These are phyloP conservation scores for Teratosphaeria pseudoeucalypti DNA, from an alignment of 2,329 filamentous ascomycete species.

Conservation along the genomic window DNA sequence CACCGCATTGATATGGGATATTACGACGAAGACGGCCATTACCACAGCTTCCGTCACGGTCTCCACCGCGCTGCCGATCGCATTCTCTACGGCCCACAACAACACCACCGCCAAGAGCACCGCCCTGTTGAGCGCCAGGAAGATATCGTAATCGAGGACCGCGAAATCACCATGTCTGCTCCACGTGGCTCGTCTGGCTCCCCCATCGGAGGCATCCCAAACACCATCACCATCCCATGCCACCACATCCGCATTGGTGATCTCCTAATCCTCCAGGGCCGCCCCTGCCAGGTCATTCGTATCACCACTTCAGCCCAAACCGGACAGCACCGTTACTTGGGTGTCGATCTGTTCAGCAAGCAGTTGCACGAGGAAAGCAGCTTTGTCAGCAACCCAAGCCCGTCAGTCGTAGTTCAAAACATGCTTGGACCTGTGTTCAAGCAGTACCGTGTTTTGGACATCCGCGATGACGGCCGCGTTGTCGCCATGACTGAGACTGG, in stretches of 20 bases:
- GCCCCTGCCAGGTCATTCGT: conserved; percentile 98
- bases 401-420: conserved; percentile 96
- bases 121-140: conserved; percentile 26
- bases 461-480: conserved; percentile 70
- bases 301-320: conserved; percentile 97
- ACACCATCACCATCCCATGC: conserved; percentile 96
- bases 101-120: conserved; percentile 23
- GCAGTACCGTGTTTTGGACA: conserved; percentile 99
- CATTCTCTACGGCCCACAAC: conserved; percentile 34
- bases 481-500: conserved; percentile 98
- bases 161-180: conserved; percentile 32
- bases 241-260: conserved; percentile 99
- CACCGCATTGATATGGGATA: conserved; percentile 61
- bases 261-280: conserved; percentile 96
- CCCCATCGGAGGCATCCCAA: conserved; percentile 36
- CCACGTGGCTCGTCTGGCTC: conserved; percentile 18
- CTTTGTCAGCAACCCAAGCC: conserved; percentile 93
- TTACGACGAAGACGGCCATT: conserved; percentile 69
- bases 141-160: conserved; percentile 41
- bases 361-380: conserved; percentile 98
- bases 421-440: conserved; percentile 99
- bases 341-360: conserved; percentile 99
- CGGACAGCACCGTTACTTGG: conserved; percentile 98
- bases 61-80: conserved; percentile 56
- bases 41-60: conserved; percentile 64